Percentiles rank a stretch among this genome's conserved stretches.
phyloP scores from a whole-genome alignment of 2,329 filamentous ascomycete species.

The Zopfia rhizophila region DNA sequence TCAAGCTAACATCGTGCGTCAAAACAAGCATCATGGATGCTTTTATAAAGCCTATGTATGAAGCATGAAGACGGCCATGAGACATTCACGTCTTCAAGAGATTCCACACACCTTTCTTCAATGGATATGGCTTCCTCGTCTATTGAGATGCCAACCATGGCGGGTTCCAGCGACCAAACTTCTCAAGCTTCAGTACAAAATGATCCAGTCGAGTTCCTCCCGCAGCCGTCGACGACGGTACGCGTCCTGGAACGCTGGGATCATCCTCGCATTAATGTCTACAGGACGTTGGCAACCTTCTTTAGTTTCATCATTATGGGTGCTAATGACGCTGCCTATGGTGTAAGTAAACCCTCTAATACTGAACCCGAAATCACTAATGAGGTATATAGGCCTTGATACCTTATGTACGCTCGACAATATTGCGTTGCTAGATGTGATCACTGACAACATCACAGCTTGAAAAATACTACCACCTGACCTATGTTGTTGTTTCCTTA shows the following conservation, averaged over 20 bases:
- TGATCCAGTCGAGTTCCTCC: constrained; percentile 48
- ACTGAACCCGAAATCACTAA: constrained; percentile 9
- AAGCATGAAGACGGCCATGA: no score
- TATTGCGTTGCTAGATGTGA: not conserved
- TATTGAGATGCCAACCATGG: no score
- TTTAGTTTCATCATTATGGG: constrained; percentile 71
- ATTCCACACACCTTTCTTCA: no score
- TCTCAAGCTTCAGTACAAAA: no score
- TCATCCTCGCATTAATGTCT: constrained; percentile 64
- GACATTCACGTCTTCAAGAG: no score
- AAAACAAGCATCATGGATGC: no score
- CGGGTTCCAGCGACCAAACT: constrained; percentile 4
- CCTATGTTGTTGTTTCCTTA: constrained; percentile 70
- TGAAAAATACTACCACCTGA: constrained; percentile 68
- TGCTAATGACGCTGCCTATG: constrained; percentile 72
- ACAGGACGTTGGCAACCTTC: constrained; percentile 66
- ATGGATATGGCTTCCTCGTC: no score
- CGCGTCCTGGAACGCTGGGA: constrained; percentile 69
- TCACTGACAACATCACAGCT: constrained; percentile 52
- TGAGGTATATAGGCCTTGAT: constrained; percentile 46
- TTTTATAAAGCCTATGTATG: no score
- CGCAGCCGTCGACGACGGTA: constrained; percentile 55
- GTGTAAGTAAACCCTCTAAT: constrained; percentile 56
- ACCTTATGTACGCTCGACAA: constrained; percentile 46
- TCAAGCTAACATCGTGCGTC: no score